Conservation (phyloP, 305 asterid species). For the Vinca major region DNA sequence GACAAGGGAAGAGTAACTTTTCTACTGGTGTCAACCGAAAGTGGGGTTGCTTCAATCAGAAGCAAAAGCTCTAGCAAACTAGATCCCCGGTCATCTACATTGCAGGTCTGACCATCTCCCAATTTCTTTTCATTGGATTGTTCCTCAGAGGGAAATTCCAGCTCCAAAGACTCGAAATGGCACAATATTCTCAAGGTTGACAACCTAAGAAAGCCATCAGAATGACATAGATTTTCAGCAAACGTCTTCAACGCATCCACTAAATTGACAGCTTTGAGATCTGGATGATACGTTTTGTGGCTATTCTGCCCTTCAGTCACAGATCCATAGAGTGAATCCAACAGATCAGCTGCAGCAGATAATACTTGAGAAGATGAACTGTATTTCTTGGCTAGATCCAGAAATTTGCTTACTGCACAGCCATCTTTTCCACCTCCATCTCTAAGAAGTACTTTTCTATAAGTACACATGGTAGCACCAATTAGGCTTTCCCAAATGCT, state of each 20-base stretch:
- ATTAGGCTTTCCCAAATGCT: conserved; percentile 59
- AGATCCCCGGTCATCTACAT: conserved; percentile 24
- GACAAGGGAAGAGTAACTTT: conserved; percentile 53
- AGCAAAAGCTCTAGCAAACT: conserved; percentile 60
- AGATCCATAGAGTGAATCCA: conserved; percentile 51
- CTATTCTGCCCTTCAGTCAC: conserved; percentile 26
- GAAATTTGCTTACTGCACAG: conserved; percentile 35
- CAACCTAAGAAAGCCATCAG: conserved; percentile 57
- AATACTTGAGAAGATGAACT: conserved; percentile 59
- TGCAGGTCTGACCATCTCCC: conserved; percentile 32
- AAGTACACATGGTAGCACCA: conserved; percentile 64
- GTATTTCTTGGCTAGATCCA: conserved; percentile 64
- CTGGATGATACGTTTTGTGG: conserved; percentile 41
- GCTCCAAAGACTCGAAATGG: conserved; percentile 53
- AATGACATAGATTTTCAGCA: conserved; percentile 57
- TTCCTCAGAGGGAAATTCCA: conserved; percentile 23
- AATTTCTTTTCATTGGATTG: conserved; percentile 30
- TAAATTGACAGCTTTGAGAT: conserved; percentile 33
- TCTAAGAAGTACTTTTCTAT: conserved; percentile 34
- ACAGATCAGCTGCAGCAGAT: conserved; percentile 67
- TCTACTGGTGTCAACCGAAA: conserved; percentile 66
- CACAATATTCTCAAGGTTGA: conserved; percentile 73
- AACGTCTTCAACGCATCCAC: conserved; percentile 45
- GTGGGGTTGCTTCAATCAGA: conserved; percentile 59
- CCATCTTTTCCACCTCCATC: conserved; percentile 34